Base-by-base conservation (phyloP, 2,329 filamentous ascomycete species). In the Exophiala oligosperma region DNA sequence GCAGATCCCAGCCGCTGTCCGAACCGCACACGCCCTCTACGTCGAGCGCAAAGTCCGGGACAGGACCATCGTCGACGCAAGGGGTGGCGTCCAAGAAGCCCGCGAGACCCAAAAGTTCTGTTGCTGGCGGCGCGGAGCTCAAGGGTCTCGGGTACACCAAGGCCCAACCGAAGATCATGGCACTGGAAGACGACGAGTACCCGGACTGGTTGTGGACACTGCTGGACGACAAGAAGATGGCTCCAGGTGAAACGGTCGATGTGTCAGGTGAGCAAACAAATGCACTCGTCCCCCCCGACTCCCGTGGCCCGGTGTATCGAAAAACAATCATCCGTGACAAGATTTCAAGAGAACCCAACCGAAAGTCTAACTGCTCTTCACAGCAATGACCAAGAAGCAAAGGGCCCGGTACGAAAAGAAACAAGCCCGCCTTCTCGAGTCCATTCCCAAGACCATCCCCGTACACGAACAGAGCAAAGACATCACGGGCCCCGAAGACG, bases 151-250 rank as follows among this genome's bases (percentile, higher is more conserved):
- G 76, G 58, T 79, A 79, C 65, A 72, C 75, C 56, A 79, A 79
- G 66, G 77, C 77, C 64, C 76, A 77, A 59, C 72, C 75, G 5
- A 73, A 76, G 38, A 61, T 78, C 24, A 53, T 77, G 51, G 77
- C 77, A 11, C 60, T 73, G 66, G 76, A 79, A 55, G 77, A 79
- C 61, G 69, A 71, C 43, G 77, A 79, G 62, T 79, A 79, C 62
- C 77, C 77, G 12, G 73, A 77, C 12, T 79, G 77, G 77, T 61
- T 79, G 53, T 79, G 77, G 77, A 69, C 64, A 3, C 65, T 79
- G 57, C 62, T 78, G 57, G 74, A 76, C 51, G 68, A 73, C 54
- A 56, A 66, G n/a, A 70, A 67, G 56, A 72, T 70, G 48, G 63
- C 71, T 26, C 71, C 71, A 50, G 66, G 60, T 4, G 66, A 69